phyloP scores from a whole-genome alignment of 306 rosid species.

The Prunus fruticosa region DNA sequence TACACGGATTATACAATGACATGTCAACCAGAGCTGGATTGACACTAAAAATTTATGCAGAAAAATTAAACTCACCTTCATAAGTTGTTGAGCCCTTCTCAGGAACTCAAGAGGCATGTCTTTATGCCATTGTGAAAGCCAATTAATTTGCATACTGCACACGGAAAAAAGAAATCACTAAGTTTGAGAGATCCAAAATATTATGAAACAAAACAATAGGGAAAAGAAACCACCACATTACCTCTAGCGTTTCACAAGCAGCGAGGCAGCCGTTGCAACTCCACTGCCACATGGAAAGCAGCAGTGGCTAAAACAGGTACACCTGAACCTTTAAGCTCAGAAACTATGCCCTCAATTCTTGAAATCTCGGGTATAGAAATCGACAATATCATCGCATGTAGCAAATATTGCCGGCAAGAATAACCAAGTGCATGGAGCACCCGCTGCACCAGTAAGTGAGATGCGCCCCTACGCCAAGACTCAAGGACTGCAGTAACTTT shows the following conservation, averaged over 20 bases:
- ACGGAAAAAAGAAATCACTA: constrained; percentile 10
- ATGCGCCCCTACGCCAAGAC: constrained; percentile 59
- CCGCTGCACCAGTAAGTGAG: constrained; percentile 58
- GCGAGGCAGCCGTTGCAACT: constrained; percentile 93
- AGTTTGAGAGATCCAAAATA: constrained; percentile 3
- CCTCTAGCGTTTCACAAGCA: constrained; percentile 51
- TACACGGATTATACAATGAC: constrained; percentile 34
- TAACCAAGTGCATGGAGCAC: constrained; percentile 76
- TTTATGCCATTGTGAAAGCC: constrained; percentile 7
- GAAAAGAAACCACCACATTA: constrained; percentile 15
- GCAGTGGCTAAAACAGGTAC: constrained; percentile 56
- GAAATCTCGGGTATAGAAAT: constrained; percentile 73
- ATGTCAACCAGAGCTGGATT: constrained; percentile 31
- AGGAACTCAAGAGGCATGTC: constrained; percentile 12
- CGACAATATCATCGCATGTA: constrained; percentile 86
- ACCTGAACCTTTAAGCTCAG: constrained; percentile 74
- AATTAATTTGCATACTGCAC: constrained; percentile 19
- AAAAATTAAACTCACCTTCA: constrained; percentile 27
- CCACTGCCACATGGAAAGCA: constrained; percentile 70
- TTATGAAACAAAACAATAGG: constrained; percentile 1
- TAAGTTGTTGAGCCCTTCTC: constrained; percentile 17
- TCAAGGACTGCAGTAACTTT: constrained; percentile 68
- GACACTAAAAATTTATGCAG: constrained; percentile 11
- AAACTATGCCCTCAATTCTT: constrained; percentile 63
- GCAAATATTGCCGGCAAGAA: constrained; percentile 79